Evolutionary conservation across 208 protist species (phyloP), one percentile per base, ranked within the genome.

Genomic region (Novymonas esmeraldas): DNA sequence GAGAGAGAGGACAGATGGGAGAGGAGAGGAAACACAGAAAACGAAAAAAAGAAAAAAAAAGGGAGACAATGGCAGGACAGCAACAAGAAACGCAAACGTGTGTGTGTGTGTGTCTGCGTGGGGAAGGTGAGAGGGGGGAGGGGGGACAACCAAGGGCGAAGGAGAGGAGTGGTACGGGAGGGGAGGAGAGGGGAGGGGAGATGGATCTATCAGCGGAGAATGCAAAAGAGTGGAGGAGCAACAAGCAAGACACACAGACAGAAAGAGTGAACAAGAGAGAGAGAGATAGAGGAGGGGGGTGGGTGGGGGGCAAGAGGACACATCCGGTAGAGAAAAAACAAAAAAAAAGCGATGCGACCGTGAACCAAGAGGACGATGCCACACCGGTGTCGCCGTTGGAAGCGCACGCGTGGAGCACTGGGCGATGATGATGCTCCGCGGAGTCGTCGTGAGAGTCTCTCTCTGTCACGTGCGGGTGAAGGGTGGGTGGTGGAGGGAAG

Each of bases 301-400:
- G n/a, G n/a, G n/a, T n/a, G n/a, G n/a, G n/a, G n/a, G n/a, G n/a
- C n/a, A n/a, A n/a, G n/a, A n/a, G n/a, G n/a, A n/a, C n/a, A n/a
- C n/a, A n/a, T n/a, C n/a, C n/a, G n/a, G n/a, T n/a, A n/a, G n/a
- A n/a, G n/a, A n/a, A n/a, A n/a, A n/a, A n/a, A n/a, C n/a, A n/a
- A n/a, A n/a, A n/a, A n/a, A n/a, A n/a, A n/a, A 45, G 36, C 28
- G 54, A 59, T n/a, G 22, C 54, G 13, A 39, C 33, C 36, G 36
- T 41, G 36, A 41, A 41, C 36, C 7, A 14, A 41, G 36, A 41
- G 36, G 5, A 41, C 7, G n/a, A n/a, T n/a, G n/a, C n/a, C n/a
- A n/a, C n/a, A n/a, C n/a, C n/a, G n/a, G n/a, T n/a, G n/a, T n/a
- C n/a, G n/a, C n/a, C n/a, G n/a, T n/a, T n/a, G n/a, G n/a, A n/a